Evolutionary conservation across 1,284 basidiomycete genomes (phyloP).

Genomic region (Thecaphora thlaspeos): DNA sequence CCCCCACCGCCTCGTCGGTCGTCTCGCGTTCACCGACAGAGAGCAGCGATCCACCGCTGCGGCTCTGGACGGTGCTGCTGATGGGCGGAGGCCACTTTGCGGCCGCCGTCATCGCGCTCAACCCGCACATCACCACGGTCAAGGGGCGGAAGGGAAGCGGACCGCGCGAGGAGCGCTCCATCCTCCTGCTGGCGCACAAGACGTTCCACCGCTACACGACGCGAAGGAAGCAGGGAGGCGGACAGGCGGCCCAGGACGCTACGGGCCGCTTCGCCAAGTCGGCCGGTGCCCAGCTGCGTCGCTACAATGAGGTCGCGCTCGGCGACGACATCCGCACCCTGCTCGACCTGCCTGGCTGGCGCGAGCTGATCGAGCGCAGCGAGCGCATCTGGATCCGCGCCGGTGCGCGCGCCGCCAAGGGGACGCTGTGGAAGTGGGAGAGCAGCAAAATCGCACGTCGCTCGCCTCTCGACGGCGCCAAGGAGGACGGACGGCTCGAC

Average conservation of each 20-base stretch:
- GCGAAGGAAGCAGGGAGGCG: conserved; percentile 93
- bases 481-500: conserved; percentile 57
- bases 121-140: conserved; percentile 48
- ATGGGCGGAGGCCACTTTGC: conserved; percentile 97
- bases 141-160: conserved; percentile 14
- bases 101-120: conserved; percentile 73
- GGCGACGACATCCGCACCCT: conserved; percentile 68
- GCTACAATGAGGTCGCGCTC: conserved; percentile 91
- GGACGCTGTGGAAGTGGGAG: conserved; percentile 54
- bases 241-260: conserved; percentile 88
- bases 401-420: conserved; percentile 44
- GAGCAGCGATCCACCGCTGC: conserved; percentile 48
- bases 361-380: conserved; percentile 42
- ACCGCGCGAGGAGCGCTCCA: conserved; percentile 31
- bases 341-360: conserved; percentile 42
- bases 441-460: conserved; percentile 18
- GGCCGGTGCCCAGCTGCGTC: conserved; percentile 87
- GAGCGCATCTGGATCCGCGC: conserved; percentile 54
- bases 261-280: conserved; percentile 85
- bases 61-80: conserved; percentile 92
- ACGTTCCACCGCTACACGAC: conserved; percentile 99
- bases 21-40: background rate
- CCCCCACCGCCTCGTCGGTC: conserved; percentile 5
- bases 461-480: conserved; percentile 50
- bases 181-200: conserved; percentile 83